phyloP scores from a whole-genome alignment of 495 filamentous ascomycete species.

The Cryomyces minteri region DNA sequence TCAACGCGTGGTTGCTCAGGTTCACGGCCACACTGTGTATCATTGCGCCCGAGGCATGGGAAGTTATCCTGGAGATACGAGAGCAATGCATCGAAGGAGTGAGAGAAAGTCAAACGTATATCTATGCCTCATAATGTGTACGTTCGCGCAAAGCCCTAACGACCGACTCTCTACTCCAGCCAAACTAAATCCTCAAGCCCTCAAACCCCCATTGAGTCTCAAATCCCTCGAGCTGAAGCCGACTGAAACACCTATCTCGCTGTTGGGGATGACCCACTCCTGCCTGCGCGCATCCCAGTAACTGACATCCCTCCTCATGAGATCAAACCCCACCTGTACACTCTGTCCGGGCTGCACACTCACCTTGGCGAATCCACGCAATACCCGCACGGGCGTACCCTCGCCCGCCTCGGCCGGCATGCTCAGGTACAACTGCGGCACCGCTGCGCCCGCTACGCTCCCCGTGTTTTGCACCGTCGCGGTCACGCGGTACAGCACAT shows the following conservation, averaged over 20 bases:
- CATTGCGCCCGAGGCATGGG: too few relatives aligned
- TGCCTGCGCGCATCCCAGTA: constrained; percentile 44
- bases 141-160: too few relatives aligned
- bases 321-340: constrained; percentile 28
- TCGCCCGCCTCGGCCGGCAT: constrained; percentile 23
- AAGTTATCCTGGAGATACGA: too few relatives aligned
- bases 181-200: too few relatives aligned
- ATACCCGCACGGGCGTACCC: constrained; percentile 32
- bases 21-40: too few relatives aligned
- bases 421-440: constrained; percentile 47
- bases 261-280: constrained; percentile 27
- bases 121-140: too few relatives aligned
- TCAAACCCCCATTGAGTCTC: not conserved
- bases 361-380: constrained; percentile 51
- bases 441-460: constrained; percentile 16
- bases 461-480: constrained; percentile 41
- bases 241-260: constrained; percentile 3
- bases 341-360: constrained; percentile 23
- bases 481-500: constrained; percentile 30
- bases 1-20: too few relatives aligned
- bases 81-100: too few relatives aligned
- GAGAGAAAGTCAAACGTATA: too few relatives aligned
- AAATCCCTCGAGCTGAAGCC: constrained; percentile 8
- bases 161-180: too few relatives aligned
- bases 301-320: constrained; percentile 48